These are phyloP conservation scores for Metschnikowia sp. DNA, from an alignment of 805 yeast genomes.

Conservation along the genomic window DNA sequence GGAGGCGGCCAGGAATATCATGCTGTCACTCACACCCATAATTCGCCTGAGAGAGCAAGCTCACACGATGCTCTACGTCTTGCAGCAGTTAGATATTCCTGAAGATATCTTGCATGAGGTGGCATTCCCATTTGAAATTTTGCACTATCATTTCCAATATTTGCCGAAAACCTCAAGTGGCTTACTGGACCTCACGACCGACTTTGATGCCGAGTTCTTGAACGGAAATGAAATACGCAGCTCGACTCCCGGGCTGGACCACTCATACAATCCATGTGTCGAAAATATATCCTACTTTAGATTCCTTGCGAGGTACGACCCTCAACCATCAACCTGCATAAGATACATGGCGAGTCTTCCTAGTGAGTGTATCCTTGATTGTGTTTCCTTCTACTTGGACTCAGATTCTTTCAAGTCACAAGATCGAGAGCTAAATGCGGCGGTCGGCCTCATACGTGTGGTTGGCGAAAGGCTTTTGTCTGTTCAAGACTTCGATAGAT, in stretches of 20 bases:
- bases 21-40: slow-evolving; percentile 6
- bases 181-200: background rate
- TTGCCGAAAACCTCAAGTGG: background rate
- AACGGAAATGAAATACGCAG: background rate
- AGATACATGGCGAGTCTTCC: background rate
- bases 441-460: slow-evolving; percentile 19
- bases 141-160: slow-evolving; percentile 12
- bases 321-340: background rate
- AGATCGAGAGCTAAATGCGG: background rate
- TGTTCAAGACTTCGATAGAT: slow-evolving; percentile 31
- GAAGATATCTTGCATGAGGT: slow-evolving; percentile 4
- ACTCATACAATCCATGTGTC: too few species aligned
- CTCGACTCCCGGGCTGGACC: too few species aligned
- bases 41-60: slow-evolving; percentile 12
- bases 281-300: slow-evolving; percentile 1
- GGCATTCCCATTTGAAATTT: slow-evolving; percentile 14
- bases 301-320: slow-evolving; percentile 8
- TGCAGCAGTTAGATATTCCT: background rate
- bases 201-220: slow-evolving; percentile 9
- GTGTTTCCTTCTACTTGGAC: slow-evolving; percentile 1
- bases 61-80: background rate
- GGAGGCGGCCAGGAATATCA: slow-evolving; percentile 5
- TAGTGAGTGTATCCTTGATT: background rate
- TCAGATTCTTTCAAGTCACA: background rate
- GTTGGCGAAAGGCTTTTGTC: slow-evolving; percentile 32